Conservation (phyloP, 148 eudicot genomes). For the Dianthus caryophyllus region DNA sequence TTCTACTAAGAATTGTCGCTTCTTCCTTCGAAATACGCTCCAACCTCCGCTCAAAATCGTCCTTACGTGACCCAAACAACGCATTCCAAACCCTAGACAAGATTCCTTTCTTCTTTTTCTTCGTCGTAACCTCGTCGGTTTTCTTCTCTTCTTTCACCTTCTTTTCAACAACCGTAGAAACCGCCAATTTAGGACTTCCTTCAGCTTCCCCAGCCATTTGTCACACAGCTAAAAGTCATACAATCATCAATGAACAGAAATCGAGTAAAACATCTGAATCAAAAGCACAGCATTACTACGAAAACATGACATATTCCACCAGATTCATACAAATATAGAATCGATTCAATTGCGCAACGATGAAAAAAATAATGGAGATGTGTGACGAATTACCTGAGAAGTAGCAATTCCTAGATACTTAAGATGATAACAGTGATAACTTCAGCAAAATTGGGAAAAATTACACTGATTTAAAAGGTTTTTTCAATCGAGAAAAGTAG, state of each 20-base stretch:
- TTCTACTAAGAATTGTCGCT: slow-evolving; percentile 49
- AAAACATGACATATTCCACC: not conserved
- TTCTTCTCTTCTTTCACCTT: slow-evolving; percentile 27
- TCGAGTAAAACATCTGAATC: not conserved
- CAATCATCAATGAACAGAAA: not conserved
- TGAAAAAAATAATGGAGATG: not conserved
- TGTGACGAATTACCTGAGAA: slow-evolving; percentile 16
- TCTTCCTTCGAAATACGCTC: slow-evolving; percentile 74
- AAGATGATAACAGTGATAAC: not conserved
- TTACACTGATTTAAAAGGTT: slow-evolving; percentile 16
- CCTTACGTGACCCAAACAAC: slow-evolving; percentile 47
- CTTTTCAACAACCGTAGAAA: slow-evolving; percentile 25
- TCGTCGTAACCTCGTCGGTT: slow-evolving; percentile 25
- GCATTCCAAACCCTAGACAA: slow-evolving; percentile 64
- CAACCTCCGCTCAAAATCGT: slow-evolving; percentile 73
- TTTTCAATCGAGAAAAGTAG: not conserved
- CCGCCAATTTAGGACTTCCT: slow-evolving; percentile 27
- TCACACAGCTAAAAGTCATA: slow-evolving; percentile 22
- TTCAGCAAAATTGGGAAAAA: not conserved
- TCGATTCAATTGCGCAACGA: not conserved
- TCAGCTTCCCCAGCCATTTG: slow-evolving; percentile 61
- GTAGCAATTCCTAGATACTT: not conserved
- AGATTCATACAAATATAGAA: slow-evolving; percentile 8
- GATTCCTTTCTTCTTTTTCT: slow-evolving; percentile 46
- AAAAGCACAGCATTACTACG: not conserved